Base-by-base conservation (phyloP, 352 stramenopile genomes). In the Pythium myriotylum region DNA sequence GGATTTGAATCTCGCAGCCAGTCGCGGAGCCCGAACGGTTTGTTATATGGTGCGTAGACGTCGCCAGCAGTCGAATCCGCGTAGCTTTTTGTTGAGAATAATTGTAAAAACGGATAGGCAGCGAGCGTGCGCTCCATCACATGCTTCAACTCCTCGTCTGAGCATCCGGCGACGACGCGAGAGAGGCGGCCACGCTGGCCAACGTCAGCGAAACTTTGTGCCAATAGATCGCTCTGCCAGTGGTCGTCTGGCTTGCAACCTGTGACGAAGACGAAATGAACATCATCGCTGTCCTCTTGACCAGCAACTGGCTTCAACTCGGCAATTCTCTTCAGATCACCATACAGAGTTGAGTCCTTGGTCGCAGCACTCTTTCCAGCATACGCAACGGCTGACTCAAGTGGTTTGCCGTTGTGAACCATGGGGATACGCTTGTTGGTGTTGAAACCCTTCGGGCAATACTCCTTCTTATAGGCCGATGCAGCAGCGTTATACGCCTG, bases 211-310 rank as follows among this genome's bases (percentile, higher is more conserved):
- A 93, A 92, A 41, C 72, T 90, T 37, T 87, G 69, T 4, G 77
- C 73, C 45, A 95, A 63, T 20, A 89, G 65, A 32, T 93, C 78
- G 23, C 80, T 89, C 56, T 91, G 79, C 86, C 84, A 92, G 54
- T 95, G 59, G 37, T 91, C 75, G 23, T 79, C 67, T 0, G 74
- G 55, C 20, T 81, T 70, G 46, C 86, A 95, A 0, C 77, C 80
- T 13, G 81, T 88, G 4, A 73, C 77, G 56, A 91, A 92, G 1
- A 93, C 86, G 48, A 93, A 92, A 51, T 95, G 81, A 17, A 92
- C 40, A 14, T 89, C 74, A 14, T 93, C 72, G 52, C 79, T 88
- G 22, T 64, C 65, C 39, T 65, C 46, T 50, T 85, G 62, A 0
- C 70, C 79, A 23, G 76, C 41, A 16, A 64, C 22, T 37, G 20